Evolutionary conservation across 371 early-diverging fungal genomes (phyloP).

Genomic region (Rhizopus microsporus): DNA sequence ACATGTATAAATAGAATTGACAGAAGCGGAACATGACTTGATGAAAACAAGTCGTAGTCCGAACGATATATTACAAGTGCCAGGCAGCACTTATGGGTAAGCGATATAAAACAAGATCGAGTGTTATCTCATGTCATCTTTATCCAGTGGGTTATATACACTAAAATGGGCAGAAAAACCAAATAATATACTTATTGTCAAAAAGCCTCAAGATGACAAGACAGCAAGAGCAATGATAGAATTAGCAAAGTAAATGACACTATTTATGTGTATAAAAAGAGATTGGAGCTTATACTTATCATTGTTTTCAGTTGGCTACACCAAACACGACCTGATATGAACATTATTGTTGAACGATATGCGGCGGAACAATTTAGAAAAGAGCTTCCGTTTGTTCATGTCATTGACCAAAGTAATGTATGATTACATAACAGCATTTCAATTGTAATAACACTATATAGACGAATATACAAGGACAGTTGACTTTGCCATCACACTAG

Average conservation of each 20-base stretch:
- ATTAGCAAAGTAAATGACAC: conserved; percentile 54
- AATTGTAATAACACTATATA: conserved; percentile 11
- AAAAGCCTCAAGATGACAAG: conserved; percentile 70
- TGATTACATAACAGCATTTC: background rate
- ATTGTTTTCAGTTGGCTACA: conserved; percentile 61
- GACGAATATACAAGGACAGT: conserved; percentile 60
- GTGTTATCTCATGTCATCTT: background rate
- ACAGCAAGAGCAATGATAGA: conserved; percentile 70
- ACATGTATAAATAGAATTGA: background rate
- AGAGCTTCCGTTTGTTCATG: conserved; percentile 59
- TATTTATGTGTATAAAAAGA: background rate
- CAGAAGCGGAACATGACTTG: conserved; percentile 20
- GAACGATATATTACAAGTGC: conserved; percentile 55
- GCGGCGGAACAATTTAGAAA: conserved; percentile 58
- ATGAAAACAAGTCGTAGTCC: conserved; percentile 26
- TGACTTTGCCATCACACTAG: conserved; percentile 91
- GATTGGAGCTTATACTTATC: background rate
- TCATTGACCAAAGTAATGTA: conserved; percentile 49
- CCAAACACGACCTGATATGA: conserved; percentile 53
- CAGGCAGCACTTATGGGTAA: conserved; percentile 66
- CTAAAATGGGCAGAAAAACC: conserved; percentile 71
- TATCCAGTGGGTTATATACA: conserved; percentile 52
- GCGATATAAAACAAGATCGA: background rate
- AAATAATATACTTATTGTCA: conserved; percentile 73
- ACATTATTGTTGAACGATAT: conserved; percentile 70